Conservation (phyloP, 192 early-diverging fungal genomes). For the Backusella morwellensis region DNA sequence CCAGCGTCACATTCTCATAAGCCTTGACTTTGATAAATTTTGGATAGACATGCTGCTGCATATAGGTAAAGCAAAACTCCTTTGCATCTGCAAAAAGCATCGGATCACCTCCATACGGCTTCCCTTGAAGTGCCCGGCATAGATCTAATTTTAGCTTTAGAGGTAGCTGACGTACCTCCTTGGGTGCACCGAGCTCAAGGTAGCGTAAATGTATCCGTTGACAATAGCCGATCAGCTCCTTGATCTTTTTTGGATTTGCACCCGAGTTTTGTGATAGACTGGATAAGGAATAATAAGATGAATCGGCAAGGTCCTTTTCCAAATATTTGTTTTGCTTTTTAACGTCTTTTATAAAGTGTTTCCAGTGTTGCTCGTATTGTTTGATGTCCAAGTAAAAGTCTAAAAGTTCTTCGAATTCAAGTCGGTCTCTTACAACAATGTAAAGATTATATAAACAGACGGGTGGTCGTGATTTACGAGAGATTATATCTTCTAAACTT, state of each 20-base stretch:
- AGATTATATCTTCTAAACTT: constrained; percentile 64
- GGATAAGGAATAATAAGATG: not conserved
- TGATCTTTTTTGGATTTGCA: not conserved
- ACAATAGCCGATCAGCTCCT: constrained; percentile 35
- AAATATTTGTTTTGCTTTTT: constrained; percentile 15
- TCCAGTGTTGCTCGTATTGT: constrained; percentile 67
- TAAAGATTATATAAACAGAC: constrained; percentile 77
- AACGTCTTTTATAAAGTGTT: constrained; percentile 39
- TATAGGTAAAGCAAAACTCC: constrained; percentile 43
- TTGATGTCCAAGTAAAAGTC: constrained; percentile 77
- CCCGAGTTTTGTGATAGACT: not conserved
- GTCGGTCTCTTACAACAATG: constrained; percentile 64
- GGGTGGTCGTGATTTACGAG: constrained; percentile 62
- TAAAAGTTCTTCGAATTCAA: constrained; percentile 59
- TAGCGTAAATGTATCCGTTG: constrained; percentile 53
- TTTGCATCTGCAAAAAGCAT: constrained; percentile 55
- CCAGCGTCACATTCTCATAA: constrained; percentile 51
- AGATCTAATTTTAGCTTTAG: constrained; percentile 3
- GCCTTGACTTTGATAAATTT: constrained; percentile 52
- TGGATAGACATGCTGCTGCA: constrained; percentile 52
- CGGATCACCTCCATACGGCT: constrained; percentile 37
- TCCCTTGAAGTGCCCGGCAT: not conserved
- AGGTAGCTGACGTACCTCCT: constrained; percentile 44
- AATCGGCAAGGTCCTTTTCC: constrained; percentile 29
- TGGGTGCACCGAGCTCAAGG: constrained; percentile 43